Conservation (phyloP, 164 flowering plant species). For the Kingdonia uniflora region DNA sequence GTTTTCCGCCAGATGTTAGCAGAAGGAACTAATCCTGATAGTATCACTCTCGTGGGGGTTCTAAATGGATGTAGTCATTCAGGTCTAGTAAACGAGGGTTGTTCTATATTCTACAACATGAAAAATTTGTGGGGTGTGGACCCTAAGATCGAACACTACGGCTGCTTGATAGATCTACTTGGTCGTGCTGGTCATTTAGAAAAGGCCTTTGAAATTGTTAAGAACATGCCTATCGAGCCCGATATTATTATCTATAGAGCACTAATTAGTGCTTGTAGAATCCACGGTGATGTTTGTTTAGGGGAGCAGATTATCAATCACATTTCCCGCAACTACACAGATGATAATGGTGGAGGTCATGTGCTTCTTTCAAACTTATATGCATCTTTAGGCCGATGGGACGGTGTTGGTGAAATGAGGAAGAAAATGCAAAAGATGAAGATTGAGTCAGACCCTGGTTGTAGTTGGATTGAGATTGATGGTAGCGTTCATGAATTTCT, state of each 20-base stretch:
- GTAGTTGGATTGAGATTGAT: conserved; percentile 18
- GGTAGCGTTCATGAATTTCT: conserved; percentile 15
- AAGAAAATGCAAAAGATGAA: conserved; percentile 7
- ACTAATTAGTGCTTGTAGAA: conserved; percentile 44
- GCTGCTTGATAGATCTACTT: conserved; percentile 40
- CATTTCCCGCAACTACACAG: conserved; percentile 16
- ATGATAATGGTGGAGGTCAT: conserved; percentile 20
- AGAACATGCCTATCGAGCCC: conserved; percentile 36
- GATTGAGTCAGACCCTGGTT: conserved; percentile 12
- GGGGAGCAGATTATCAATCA: conserved; percentile 25
- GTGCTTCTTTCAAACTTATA: conserved; percentile 42
- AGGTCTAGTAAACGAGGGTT: conserved; percentile 39
- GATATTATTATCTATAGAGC: conserved; percentile 49
- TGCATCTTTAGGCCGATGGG: conserved; percentile 25
- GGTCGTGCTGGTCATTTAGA: conserved; percentile 41
- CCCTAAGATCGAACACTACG: conserved; percentile 41
- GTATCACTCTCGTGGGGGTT: conserved; percentile 35
- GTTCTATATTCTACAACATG: conserved; percentile 31
- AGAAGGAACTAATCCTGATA: conserved; percentile 29
- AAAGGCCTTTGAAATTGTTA: conserved; percentile 29
- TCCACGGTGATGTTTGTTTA: conserved; percentile 27
- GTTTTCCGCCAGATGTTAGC: conserved; percentile 28
- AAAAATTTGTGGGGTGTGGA: conserved; percentile 29
- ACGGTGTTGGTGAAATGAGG: conserved; percentile 11
- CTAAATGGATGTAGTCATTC: conserved; percentile 54